phyloP scores from a whole-genome alignment of 2,329 filamentous ascomycete species.

The Ceratocystis albifundus region DNA sequence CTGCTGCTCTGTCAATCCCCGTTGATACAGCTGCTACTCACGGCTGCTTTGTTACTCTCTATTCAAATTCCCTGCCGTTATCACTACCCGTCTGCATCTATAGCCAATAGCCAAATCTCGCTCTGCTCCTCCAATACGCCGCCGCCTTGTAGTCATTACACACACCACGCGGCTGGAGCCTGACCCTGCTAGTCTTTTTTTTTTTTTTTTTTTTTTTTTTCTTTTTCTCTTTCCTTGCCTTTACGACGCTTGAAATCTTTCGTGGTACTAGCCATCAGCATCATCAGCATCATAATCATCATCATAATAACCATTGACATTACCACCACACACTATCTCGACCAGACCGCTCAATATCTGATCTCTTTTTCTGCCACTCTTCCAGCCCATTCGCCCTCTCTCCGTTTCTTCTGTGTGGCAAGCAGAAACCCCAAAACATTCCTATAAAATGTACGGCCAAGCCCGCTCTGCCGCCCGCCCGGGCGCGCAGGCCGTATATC shows the following conservation, averaged over 20 bases:
- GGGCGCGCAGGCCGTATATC: slow-evolving; percentile 26
- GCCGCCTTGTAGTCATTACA: slow-evolving; percentile 7
- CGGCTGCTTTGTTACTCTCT: no score
- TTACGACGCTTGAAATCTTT: background rate
- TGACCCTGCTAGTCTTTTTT: background rate
- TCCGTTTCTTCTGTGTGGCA: background rate
- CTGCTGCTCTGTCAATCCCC: background rate
- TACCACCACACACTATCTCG: background rate
- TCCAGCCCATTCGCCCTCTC: background rate
- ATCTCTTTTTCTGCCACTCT: background rate
- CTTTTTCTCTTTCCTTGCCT: background rate
- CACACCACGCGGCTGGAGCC: background rate
- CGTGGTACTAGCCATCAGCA: background rate
- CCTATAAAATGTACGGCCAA: slow-evolving; percentile 14
- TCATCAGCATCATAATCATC: background rate
- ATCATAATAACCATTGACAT: background rate
- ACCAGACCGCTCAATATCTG: background rate
- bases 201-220: background rate
- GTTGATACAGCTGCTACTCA: no score
- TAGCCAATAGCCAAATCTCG: background rate
- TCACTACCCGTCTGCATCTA: slow-evolving; percentile 4
- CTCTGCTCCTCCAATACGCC: background rate
- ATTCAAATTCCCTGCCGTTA: background rate
- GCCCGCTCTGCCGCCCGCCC: slow-evolving; percentile 19
- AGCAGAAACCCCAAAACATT: background rate